These are phyloP conservation scores for Chalciporus sphaerocephalus DNA, from an alignment of 768 basidiomycete genomes.

Conservation along the genomic window DNA sequence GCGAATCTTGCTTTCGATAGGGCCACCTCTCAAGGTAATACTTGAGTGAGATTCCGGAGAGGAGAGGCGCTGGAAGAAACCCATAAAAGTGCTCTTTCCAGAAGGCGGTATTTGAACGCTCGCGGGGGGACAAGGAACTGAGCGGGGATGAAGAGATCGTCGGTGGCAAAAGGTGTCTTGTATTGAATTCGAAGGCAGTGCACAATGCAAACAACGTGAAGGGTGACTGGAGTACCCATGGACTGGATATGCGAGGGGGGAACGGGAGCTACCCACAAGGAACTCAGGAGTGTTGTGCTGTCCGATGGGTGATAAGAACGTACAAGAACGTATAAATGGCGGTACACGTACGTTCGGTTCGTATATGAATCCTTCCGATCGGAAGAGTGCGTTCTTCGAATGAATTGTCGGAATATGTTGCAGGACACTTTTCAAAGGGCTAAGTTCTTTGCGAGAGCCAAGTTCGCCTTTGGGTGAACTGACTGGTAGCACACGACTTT, in stretches of 20 bases:
- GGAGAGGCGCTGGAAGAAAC: conserved; percentile 28
- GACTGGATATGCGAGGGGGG: conserved; percentile 29
- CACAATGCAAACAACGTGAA: conserved; percentile 7
- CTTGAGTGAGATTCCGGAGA: conserved; percentile 8
- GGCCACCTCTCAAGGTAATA: conserved; percentile 16
- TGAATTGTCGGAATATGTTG: neutral
- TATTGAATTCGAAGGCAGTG: neutral
- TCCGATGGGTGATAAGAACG: neutral
- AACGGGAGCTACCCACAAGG: conserved; percentile 29
- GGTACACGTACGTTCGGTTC: conserved; percentile 19
- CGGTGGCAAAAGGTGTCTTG: conserved; percentile 6
- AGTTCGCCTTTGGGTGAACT: neutral
- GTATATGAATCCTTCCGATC: conserved; percentile 27
- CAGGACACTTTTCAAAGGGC: neutral
- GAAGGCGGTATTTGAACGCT: conserved; percentile 13
- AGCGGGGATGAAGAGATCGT: conserved; percentile 13
- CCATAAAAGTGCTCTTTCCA: conserved; percentile 22
- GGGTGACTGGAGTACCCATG: conserved; percentile 29
- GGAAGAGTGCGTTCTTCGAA: neutral
- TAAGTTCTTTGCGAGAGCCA: conserved; percentile 1
- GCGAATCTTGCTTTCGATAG: conserved; percentile 20
- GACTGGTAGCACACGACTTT: conserved; percentile 15
- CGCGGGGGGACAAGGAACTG: conserved; percentile 16
- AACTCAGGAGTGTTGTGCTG: conserved; percentile 29
- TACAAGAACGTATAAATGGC: neutral